phyloP scores from a whole-genome alignment of 2,329 filamentous ascomycete species.

The Trichoderma arundinaceum region DNA sequence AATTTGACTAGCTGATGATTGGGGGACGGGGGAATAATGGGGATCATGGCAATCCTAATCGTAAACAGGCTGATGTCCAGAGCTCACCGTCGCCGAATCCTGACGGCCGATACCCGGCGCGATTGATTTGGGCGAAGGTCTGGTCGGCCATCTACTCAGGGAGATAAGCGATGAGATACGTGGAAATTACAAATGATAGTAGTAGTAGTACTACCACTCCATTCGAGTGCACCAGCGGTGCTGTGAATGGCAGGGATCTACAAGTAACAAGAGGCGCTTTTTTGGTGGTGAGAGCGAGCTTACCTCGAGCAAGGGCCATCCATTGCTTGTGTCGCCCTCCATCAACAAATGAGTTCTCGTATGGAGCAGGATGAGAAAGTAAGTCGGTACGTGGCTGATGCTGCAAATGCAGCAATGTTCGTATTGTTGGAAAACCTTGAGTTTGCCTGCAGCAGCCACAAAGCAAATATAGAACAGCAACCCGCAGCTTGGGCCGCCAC shows the following conservation, averaged over 20 bases:
- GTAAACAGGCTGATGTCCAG: slow-evolving; percentile 25
- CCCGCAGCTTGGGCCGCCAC: slow-evolving; percentile 7
- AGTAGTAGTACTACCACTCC: background rate
- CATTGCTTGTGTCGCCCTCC: slow-evolving; percentile 2
- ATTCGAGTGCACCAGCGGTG: background rate
- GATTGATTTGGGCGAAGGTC: slow-evolving; percentile 10
- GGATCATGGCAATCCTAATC: slow-evolving; percentile 14
- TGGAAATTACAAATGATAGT: slow-evolving; percentile 29
- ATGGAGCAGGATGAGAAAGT: background rate
- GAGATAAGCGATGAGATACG: slow-evolving; percentile 28
- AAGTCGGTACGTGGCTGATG: background rate
- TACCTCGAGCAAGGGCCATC: slow-evolving; percentile 5
- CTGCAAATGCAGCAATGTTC: background rate
- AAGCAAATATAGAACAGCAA: slow-evolving; percentile 22
- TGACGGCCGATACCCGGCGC: slow-evolving; percentile 27
- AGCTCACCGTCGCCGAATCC: slow-evolving; percentile 22
- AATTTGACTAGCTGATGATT: slow-evolving; percentile 16
- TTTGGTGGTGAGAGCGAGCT: slow-evolving; percentile 6
- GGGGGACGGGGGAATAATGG: slow-evolving; percentile 2
- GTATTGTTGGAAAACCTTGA: slow-evolving; percentile 7
- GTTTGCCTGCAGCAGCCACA: slow-evolving; percentile 12
- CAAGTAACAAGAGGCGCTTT: background rate
- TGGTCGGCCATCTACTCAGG: background rate
- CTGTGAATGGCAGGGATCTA: slow-evolving; percentile 24
- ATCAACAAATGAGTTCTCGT: background rate